Evolutionary conservation across 164 flowering plant species (phyloP).

Genomic region (Cinnamomum micranthum): DNA sequence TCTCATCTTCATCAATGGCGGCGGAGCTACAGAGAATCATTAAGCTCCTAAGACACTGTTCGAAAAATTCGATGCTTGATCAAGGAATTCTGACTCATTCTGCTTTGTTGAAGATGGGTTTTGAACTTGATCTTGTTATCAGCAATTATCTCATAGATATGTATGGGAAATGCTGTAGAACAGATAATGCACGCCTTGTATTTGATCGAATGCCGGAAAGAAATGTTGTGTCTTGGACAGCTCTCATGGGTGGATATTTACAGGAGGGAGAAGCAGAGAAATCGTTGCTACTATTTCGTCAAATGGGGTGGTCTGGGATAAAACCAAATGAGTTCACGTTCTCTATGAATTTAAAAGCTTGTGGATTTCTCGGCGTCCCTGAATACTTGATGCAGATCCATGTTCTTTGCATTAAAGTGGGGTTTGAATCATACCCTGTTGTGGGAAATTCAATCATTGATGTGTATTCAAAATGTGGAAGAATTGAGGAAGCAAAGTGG

Average conservation of each 20-base stretch:
- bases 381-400: constrained; percentile 64
- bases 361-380: constrained; percentile 25
- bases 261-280: constrained; percentile 38
- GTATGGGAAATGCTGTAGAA: constrained; percentile 59
- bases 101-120: constrained; percentile 37
- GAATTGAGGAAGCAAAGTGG: constrained; percentile 37
- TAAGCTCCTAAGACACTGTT: constrained; percentile 43
- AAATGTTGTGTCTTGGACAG: constrained; percentile 84
- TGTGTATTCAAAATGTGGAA: constrained; percentile 71
- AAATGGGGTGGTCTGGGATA: constrained; percentile 42
- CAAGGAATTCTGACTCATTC: constrained; percentile 55
- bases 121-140: constrained; percentile 45
- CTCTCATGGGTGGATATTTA: constrained; percentile 63
- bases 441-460: constrained; percentile 71
- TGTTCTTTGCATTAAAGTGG: constrained; percentile 44
- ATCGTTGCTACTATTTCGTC: constrained; percentile 33
- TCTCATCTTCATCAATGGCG: constrained; percentile 24
- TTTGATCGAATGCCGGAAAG: constrained; percentile 69
- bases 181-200: constrained; percentile 36
- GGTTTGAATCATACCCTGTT: constrained; percentile 42
- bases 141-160: constrained; percentile 58
- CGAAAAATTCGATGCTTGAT: constrained; percentile 33
- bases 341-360: constrained; percentile 15
- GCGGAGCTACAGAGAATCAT: constrained; percentile 50
- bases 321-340: constrained; percentile 73